phyloP scores from a whole-genome alignment of 2,329 filamentous ascomycete species.

The Diaporthe humulicola region DNA sequence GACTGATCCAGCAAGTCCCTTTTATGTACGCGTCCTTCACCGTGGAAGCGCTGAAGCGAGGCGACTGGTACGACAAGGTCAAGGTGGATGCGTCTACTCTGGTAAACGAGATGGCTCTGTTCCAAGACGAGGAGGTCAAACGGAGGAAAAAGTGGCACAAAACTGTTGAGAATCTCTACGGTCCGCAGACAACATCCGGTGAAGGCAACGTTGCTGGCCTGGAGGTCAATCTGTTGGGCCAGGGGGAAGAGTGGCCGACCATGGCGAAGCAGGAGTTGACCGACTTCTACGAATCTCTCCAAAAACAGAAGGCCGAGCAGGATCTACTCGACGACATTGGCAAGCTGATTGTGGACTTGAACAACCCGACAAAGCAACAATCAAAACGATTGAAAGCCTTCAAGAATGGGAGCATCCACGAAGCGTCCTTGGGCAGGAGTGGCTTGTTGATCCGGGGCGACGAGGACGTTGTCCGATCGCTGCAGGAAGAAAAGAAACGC shows the following conservation, averaged over 20 bases:
- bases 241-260: slow-evolving; percentile 84
- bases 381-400: slow-evolving; percentile 91
- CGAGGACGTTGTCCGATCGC: slow-evolving; percentile 80
- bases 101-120: slow-evolving; percentile 91
- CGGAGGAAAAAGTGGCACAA: slow-evolving; percentile 92
- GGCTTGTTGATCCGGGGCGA: slow-evolving; percentile 89
- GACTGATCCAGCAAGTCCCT: slow-evolving; percentile 85
- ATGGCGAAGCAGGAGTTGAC: slow-evolving; percentile 83
- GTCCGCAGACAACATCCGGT: slow-evolving; percentile 69
- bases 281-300: slow-evolving; percentile 77
- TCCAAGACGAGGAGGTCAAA: slow-evolving; percentile 93
- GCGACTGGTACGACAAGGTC: slow-evolving; percentile 94
- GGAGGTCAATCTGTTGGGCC: slow-evolving; percentile 86
- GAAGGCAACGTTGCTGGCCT: slow-evolving; percentile 81
- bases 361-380: slow-evolving; percentile 87
- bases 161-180: slow-evolving; percentile 81
- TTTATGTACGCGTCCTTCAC: slow-evolving; percentile 91
- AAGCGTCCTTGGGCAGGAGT: slow-evolving; percentile 87
- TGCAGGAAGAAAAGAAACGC: slow-evolving; percentile 87
- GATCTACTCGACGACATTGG: slow-evolving; percentile 78
- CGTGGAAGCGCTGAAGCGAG: slow-evolving; percentile 85
- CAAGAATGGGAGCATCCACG: slow-evolving; percentile 95
- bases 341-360: slow-evolving; percentile 83
- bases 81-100: slow-evolving; percentile 87
- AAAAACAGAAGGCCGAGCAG: slow-evolving; percentile 74